Base-by-base conservation (phyloP, 306 rosid genomes). In the Cucumis melo region DNA sequence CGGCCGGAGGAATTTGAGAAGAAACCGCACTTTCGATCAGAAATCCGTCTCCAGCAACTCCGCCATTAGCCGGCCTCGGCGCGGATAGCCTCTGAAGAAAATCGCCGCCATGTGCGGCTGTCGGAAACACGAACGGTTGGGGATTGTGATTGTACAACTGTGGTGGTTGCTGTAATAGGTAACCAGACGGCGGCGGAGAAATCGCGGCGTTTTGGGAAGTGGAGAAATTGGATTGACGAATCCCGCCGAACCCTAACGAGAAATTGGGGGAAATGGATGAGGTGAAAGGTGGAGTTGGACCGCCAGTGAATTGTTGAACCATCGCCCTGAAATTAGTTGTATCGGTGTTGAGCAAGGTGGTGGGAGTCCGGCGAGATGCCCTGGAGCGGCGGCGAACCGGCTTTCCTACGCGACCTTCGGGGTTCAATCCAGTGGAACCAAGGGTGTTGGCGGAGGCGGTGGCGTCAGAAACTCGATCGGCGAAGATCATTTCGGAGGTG, bases 271-370 rank as follows among this genome's bases (percentile, higher is more conserved):
- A 57, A 58, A 39, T 41, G 39, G 53, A 57, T 5, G 78, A 24
- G 21, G 66, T 13, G 78, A 38, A 55, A 39, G 78, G 67, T 34
- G 64, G 20, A 36, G 54, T 57, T 8, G 78, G 64, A 57, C 78
- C 78, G 41, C 73, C 80, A 4, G 80, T 77, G 74, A 62, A 77
- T n/a, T 64, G 74, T 20, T 62, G 80, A 46, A 77, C 80, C 80
- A 77, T 77, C 27, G 80, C 80, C 64, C 80, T 50, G 62, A 77
- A 77, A 64, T 77, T 77, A 9, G 80, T 56, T 4, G 74, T 77
- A 53, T 77, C 80, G 19, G 80, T 77, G 17, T 50, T 77, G 74
- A 77, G 74, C 44, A 77, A 0, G 0, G 80, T 62, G 10, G 60
- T 63, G 11, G 80, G 80, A 7, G 80, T 65, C 66, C 80, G 74